These are phyloP conservation scores for Pichia sp. DNA, from an alignment of 1,139 yeast genomes.

Conservation along the genomic window DNA sequence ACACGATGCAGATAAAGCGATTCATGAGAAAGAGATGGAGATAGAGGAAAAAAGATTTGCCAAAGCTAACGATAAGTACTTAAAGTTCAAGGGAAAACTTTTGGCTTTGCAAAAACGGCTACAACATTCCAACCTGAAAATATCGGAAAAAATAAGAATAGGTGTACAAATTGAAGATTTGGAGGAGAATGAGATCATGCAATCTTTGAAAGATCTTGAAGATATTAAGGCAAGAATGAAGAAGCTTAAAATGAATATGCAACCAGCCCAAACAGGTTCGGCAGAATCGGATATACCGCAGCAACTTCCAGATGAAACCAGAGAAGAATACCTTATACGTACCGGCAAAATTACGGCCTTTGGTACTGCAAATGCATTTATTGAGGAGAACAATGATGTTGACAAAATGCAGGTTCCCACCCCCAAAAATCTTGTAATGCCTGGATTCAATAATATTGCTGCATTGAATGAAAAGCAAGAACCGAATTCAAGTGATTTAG, in stretches of 20 bases:
- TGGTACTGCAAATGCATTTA: slow-evolving; percentile 63
- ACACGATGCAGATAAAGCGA: slow-evolving; percentile 58
- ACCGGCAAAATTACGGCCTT: slow-evolving; percentile 95
- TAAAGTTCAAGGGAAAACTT: slow-evolving; percentile 34
- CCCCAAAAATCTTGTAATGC: slow-evolving; percentile 42
- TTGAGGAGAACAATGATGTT: slow-evolving; percentile 25
- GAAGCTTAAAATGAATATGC: slow-evolving; percentile 24
- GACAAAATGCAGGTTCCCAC: slow-evolving; percentile 25
- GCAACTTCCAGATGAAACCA: slow-evolving; percentile 62
- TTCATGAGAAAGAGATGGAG: slow-evolving; percentile 61
- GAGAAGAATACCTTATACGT: slow-evolving; percentile 73
- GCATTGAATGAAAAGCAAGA: slow-evolving; percentile 9
- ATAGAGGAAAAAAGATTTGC: slow-evolving; percentile 69
- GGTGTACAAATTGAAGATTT: slow-evolving; percentile 53
- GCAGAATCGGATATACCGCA: slow-evolving; percentile 13
- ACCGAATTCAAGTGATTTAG: background rate
- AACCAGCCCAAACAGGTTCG: background rate
- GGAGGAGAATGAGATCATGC: slow-evolving; percentile 48
- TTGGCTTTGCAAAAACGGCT: slow-evolving; percentile 8
- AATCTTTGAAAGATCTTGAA: slow-evolving; percentile 52
- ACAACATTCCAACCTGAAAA: slow-evolving; percentile 24
- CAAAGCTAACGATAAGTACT: slow-evolving; percentile 51
- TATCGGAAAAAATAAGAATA: slow-evolving; percentile 59
- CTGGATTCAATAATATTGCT: slow-evolving; percentile 34
- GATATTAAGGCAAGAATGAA: slow-evolving; percentile 61